These are phyloP conservation scores for Colletotrichum neosansevieriae DNA, from an alignment of 2,329 filamentous ascomycete species.

Conservation along the genomic window DNA sequence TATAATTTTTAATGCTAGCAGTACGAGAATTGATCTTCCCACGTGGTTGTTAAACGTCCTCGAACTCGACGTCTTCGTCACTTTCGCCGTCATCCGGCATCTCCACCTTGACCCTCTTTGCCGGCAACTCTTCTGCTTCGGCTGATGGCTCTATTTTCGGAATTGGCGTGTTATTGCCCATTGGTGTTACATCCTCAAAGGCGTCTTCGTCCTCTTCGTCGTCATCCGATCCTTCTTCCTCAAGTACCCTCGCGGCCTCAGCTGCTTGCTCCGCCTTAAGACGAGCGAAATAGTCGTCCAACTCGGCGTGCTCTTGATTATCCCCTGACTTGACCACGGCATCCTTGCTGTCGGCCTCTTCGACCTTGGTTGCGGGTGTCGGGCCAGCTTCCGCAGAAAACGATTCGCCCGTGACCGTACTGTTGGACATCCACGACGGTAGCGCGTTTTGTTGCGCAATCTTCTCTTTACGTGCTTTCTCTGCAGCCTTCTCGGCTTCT, in stretches of 20 bases:
- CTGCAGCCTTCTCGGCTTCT: constrained; percentile 74
- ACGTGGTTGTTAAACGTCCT: constrained; percentile 59
- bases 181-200: constrained; percentile 62
- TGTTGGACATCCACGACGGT: constrained; percentile 78
- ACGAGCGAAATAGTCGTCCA: constrained; percentile 76
- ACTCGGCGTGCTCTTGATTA: constrained; percentile 66
- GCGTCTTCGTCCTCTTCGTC: constrained; percentile 56
- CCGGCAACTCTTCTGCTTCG: constrained; percentile 57
- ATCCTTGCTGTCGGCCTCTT: constrained; percentile 63
- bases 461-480: constrained; percentile 74
- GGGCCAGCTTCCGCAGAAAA: constrained; percentile 59
- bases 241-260: constrained; percentile 51
- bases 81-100: constrained; percentile 61
- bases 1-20: neutral
- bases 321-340: constrained; percentile 54
- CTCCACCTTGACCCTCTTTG: constrained; percentile 74
- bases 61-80: constrained; percentile 69
- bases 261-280: constrained; percentile 71
- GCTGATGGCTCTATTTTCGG: constrained; percentile 52
- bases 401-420: constrained; percentile 74
- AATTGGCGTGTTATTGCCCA: constrained; percentile 44
- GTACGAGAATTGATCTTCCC: neutral
- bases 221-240: constrained; percentile 45
- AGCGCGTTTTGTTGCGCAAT: constrained; percentile 76
- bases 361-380: constrained; percentile 50